Base-by-base conservation (phyloP, 306 rosid genomes). In the Luffa aegyptiaca region DNA sequence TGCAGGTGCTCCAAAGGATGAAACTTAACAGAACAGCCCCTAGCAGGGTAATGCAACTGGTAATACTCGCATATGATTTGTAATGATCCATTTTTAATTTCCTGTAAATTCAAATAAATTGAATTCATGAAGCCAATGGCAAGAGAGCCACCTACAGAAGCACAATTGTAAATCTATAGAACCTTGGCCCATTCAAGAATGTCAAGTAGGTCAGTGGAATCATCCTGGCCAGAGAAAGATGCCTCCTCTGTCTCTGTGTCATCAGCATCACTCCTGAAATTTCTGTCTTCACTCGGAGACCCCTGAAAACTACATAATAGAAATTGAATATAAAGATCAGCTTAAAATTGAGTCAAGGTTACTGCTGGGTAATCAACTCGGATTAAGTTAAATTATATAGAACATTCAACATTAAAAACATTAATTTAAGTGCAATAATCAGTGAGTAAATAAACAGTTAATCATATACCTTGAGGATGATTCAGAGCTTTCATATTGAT, bases 151-250 rank as follows among this genome's bases (percentile, higher is more conserved):
- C 26, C 46, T 5, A 6, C 76, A 21, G 18, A 80, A 65, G 48
- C 49, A 14, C 68, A 35, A 48, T 48, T 73, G 68, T 81, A 46
- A 3, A 86, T 82, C 73, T 31, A 74, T 48, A 82, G 83, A 74
- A 96, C 99, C 97, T 93, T 96, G 11, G 99, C 98, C 98, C 99
- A 93, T 85, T 93, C 94, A 84, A 96, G 93, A 84, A 96, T 93
- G 81, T 88, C 96, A 83, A 82, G 75, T 41, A 91, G 93, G 80
- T 93, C 99, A 81, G 82, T 87, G 79, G 93, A 84, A 83, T 96
- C 98, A 48, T 96, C 99, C 88, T 87, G 99, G 81, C 97, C 99
- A 13, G 99, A 96, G 88, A 88, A 59, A 79, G 99, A 91, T 42
- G 97, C 90, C 83, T 93, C 99, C 80, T 93, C 99, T 7, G 96